Percentiles rank a stretch among this genome's conserved stretches.
Evolutionary conservation across 1,284 basidiomycete genomes (phyloP).

Genomic region (Afroboletus lepidellus): DNA sequence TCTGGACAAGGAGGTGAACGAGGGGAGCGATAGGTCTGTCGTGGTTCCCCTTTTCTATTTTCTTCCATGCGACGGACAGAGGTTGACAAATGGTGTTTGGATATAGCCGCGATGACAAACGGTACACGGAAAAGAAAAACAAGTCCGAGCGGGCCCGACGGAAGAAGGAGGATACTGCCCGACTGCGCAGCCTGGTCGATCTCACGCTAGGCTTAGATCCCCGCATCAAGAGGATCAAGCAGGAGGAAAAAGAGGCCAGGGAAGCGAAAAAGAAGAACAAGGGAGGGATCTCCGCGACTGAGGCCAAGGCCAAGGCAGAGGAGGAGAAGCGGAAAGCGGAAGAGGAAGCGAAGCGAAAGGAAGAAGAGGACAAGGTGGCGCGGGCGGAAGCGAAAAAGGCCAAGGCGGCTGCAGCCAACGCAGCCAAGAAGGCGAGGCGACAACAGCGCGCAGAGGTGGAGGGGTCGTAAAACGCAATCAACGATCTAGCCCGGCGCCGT

Average conservation of each 20-base stretch:
- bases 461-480: slow-evolving; percentile 8
- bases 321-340: slow-evolving; percentile 67
- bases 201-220: slow-evolving; percentile 85
- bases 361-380: slow-evolving; percentile 42
- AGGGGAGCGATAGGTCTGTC: slow-evolving; percentile 88
- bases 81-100: slow-evolving; percentile 8
- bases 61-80: background rate
- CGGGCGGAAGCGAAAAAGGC: slow-evolving; percentile 82
- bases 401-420: slow-evolving; percentile 82
- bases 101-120: slow-evolving; percentile 92
- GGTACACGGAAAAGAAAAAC: slow-evolving; percentile 99
- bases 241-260: slow-evolving; percentile 92
- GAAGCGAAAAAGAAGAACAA: slow-evolving; percentile 87
- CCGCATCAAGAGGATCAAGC: slow-evolving; percentile 96
- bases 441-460: slow-evolving; percentile 35
- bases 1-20: slow-evolving; percentile 97
- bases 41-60: background rate
- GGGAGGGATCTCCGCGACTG: slow-evolving; percentile 40
- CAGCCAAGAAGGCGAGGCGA: slow-evolving; percentile 85
- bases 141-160: slow-evolving; percentile 92
- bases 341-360: slow-evolving; percentile 50
- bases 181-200: slow-evolving; percentile 88
- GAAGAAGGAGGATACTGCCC: slow-evolving; percentile 98
- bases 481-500: background rate
- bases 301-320: slow-evolving; percentile 63